phyloP scores from a whole-genome alignment of 306 rosid genomes.

The Senna siamea region DNA sequence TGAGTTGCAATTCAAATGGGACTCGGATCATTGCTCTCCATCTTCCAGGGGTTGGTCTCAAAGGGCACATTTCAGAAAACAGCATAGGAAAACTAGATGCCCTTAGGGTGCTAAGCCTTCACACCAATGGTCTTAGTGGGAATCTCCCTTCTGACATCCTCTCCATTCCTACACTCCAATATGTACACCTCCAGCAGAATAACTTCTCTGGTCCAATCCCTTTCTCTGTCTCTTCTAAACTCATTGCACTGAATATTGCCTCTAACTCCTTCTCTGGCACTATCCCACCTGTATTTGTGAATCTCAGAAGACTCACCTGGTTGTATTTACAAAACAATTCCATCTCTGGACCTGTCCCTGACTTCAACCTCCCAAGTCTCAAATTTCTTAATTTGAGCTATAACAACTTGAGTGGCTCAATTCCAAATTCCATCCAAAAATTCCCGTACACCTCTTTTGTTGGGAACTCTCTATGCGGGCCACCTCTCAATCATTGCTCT shows the following conservation, averaged over 20 bases:
- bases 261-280: slow-evolving; percentile 68
- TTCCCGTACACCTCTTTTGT: slow-evolving; percentile 63
- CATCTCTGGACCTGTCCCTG: slow-evolving; percentile 71
- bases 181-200: slow-evolving; percentile 65
- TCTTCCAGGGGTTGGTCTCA: slow-evolving; percentile 74
- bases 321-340: slow-evolving; percentile 66
- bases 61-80: slow-evolving; percentile 63
- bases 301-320: slow-evolving; percentile 62
- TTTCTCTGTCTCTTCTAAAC: slow-evolving; percentile 57
- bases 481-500: slow-evolving; percentile 63
- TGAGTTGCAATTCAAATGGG: slow-evolving; percentile 54
- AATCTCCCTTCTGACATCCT: slow-evolving; percentile 65
- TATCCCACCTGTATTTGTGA: slow-evolving; percentile 60
- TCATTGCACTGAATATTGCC: slow-evolving; percentile 62
- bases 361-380: slow-evolving; percentile 60
- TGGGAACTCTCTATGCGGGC: slow-evolving; percentile 76
- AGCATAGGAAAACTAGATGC: slow-evolving; percentile 67
- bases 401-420: slow-evolving; percentile 68
- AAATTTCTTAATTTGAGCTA: slow-evolving; percentile 65
- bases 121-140: slow-evolving; percentile 72
- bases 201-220: slow-evolving; percentile 75
- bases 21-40: slow-evolving; percentile 62
- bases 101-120: slow-evolving; percentile 68
- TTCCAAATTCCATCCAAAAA: slow-evolving; percentile 64
- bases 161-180: slow-evolving; percentile 65